A percentile compares a stretch with the other conserved stretches of the same genome.
Conservation (phyloP, 2,329 filamentous ascomycete genomes). For the Nannizziopsis barbatae region DNA sequence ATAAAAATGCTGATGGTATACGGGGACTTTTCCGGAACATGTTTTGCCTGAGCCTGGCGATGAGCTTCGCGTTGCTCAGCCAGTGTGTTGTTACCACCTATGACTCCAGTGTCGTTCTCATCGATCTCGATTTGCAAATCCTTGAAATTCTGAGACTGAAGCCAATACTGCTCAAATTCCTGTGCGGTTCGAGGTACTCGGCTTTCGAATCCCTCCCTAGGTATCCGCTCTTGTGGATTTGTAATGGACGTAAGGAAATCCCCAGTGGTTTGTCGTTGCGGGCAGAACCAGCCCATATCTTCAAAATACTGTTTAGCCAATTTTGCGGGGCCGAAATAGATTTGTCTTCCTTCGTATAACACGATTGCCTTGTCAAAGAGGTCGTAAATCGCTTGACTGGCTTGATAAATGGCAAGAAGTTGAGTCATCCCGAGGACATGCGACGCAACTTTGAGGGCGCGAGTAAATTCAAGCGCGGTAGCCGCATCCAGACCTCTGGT, state of each 20-base stretch:
- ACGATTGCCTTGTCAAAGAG: constrained; percentile 65
- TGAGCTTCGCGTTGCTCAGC: constrained; percentile 26
- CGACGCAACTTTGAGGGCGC: constrained; percentile 41
- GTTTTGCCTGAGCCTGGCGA: constrained; percentile 28
- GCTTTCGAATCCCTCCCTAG: constrained; percentile 48
- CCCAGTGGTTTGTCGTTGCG: constrained; percentile 53
- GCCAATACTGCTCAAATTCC: constrained; percentile 51
- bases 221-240: constrained; percentile 49
- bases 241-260: constrained; percentile 62
- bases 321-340: constrained; percentile 57
- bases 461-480: constrained; percentile 49
- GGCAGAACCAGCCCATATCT: constrained; percentile 57
- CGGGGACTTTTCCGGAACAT: constrained; percentile 39
- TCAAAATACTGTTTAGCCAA: constrained; percentile 56
- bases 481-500: constrained; percentile 45
- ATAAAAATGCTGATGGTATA: constrained; percentile 68
- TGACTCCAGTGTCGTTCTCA: constrained; percentile 24
- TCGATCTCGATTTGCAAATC: constrained; percentile 28
- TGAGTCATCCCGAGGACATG: constrained; percentile 41
- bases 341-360: constrained; percentile 65
- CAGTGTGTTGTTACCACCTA: constrained; percentile 24
- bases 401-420: constrained; percentile 50
- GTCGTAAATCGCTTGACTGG: constrained; percentile 43
- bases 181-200: constrained; percentile 54
- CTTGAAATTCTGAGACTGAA: constrained; percentile 26